Evolutionary conservation across 2,329 filamentous ascomycete genomes (phyloP).

Genomic region (Venturia effusa): DNA sequence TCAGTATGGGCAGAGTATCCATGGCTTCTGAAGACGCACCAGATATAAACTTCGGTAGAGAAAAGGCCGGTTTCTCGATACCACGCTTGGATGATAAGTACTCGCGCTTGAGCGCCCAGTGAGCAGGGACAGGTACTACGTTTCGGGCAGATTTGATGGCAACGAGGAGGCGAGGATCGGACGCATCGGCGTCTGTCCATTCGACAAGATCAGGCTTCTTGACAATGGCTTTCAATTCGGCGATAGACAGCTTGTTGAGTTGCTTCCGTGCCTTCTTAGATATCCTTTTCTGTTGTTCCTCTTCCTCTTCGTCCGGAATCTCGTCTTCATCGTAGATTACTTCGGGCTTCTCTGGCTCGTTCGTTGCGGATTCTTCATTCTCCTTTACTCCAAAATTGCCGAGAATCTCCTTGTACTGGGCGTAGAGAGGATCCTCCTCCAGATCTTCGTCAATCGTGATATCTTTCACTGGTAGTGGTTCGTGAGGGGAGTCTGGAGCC

Average conservation of each 20-base stretch:
- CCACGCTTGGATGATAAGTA: slow-evolving; percentile 95
- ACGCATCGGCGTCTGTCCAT: slow-evolving; percentile 90
- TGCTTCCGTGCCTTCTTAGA: slow-evolving; percentile 94
- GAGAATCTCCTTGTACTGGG: slow-evolving; percentile 75
- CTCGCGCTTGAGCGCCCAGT: slow-evolving; percentile 95
- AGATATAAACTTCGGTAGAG: slow-evolving; percentile 87
- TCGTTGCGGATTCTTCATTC: slow-evolving; percentile 50
- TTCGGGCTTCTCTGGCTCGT: slow-evolving; percentile 69
- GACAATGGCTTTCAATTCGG: slow-evolving; percentile 87
- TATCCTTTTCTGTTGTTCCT: slow-evolving; percentile 54
- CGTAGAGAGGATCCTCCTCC: slow-evolving; percentile 65
- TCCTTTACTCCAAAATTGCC: slow-evolving; percentile 54
- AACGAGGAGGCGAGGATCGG: slow-evolving; percentile 78
- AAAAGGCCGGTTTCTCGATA: slow-evolving; percentile 89
- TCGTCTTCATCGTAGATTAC: slow-evolving; percentile 76
- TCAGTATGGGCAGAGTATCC: too few relatives aligned
- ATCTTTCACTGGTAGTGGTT: neutral
- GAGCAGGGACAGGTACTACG: slow-evolving; percentile 82
- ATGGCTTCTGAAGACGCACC: too few relatives aligned
- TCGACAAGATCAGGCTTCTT: slow-evolving; percentile 89
- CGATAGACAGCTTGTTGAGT: slow-evolving; percentile 84
- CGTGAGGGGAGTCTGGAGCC: neutral
- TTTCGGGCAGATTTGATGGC: slow-evolving; percentile 94
- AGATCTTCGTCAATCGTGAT: slow-evolving; percentile 21
- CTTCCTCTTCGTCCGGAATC: slow-evolving; percentile 75